A percentile compares a stretch with the other conserved stretches of the same genome.
These are phyloP conservation scores for Epichloe scottii DNA, from an alignment of 2,329 filamentous ascomycete species.

Conservation along the genomic window DNA sequence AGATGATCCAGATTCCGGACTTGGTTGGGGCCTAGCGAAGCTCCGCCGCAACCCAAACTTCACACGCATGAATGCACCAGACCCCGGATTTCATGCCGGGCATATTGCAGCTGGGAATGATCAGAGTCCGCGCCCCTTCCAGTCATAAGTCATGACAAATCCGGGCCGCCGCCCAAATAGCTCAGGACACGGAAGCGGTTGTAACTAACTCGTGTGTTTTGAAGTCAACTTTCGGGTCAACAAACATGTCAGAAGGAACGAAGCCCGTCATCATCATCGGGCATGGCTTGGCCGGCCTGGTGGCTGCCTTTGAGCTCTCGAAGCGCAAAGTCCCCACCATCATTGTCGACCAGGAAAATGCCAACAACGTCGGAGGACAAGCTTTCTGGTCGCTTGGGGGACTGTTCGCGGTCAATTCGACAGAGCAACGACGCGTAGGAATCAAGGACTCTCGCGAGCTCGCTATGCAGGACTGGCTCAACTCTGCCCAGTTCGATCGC, in stretches of 20 bases:
- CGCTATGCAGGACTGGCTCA: constrained; percentile 47
- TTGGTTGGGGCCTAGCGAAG: no score
- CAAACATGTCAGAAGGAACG: constrained; percentile 11
- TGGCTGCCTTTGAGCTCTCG: constrained; percentile 44
- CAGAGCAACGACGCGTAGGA: constrained; percentile 43
- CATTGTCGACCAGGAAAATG: constrained; percentile 46
- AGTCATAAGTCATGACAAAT: no score
- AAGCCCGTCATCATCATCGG: constrained; percentile 42
- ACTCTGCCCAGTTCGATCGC: constrained; percentile 45
- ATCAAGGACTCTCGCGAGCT: constrained; percentile 45
- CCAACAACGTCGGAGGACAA: constrained; percentile 44
- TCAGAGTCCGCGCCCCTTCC: no score
- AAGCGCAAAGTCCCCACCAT: constrained; percentile 35
- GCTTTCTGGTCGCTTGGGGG: constrained; percentile 54
- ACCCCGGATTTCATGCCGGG: no score
- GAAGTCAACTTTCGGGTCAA: no score
- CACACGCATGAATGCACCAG: no score
- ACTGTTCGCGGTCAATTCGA: constrained; percentile 45
- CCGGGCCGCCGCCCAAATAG: no score
- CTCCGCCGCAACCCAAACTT: no score
- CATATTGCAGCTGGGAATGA: no score
- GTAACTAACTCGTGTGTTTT: no score
- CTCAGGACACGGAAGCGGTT: no score
- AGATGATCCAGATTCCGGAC: no score
- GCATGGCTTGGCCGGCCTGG: constrained; percentile 45